Evolutionary conservation across 345 rosid species (phyloP).

Genomic region (Lenwebbia sp.): DNA sequence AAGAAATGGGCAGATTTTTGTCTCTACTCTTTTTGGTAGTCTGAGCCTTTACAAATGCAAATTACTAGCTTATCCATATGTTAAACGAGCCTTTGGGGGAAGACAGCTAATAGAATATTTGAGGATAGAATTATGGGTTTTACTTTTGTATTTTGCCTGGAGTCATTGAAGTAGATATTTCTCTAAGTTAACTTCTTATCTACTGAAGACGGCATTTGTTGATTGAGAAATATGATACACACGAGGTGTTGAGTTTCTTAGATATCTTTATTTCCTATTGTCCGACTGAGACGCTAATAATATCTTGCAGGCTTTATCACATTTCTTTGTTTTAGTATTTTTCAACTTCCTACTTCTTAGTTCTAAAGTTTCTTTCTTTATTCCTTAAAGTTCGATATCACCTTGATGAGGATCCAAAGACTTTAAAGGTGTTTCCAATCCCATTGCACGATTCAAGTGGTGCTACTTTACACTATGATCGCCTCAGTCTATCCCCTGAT

Average conservation of each 20-base stretch:
- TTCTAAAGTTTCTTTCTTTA: constrained; percentile 6
- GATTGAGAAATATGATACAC: neutral
- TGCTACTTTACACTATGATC: constrained; percentile 63
- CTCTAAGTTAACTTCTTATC: neutral
- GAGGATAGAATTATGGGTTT: neutral
- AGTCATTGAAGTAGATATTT: neutral
- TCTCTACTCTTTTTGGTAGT: neutral
- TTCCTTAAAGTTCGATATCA: constrained; percentile 69
- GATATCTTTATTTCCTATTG: neutral
- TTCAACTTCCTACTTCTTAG: neutral
- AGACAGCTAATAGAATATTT: neutral
- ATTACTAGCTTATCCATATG: neutral
- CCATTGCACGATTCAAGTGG: constrained; percentile 65
- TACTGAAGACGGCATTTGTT: neutral
- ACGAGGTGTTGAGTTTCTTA: neutral
- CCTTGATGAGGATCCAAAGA: constrained; percentile 97
- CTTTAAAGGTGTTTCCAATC: constrained; percentile 75
- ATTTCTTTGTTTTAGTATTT: neutral
- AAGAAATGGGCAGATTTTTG: neutral
- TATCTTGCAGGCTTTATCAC: neutral
- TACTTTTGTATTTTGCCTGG: neutral
- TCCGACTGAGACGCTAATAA: neutral
- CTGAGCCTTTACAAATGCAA: neutral
- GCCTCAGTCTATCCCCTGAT: constrained; percentile 78
- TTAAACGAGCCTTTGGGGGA: neutral